These are phyloP conservation scores for Pelagophyceae sp. DNA, from an alignment of 352 stramenopile species.

Conservation along the genomic window DNA sequence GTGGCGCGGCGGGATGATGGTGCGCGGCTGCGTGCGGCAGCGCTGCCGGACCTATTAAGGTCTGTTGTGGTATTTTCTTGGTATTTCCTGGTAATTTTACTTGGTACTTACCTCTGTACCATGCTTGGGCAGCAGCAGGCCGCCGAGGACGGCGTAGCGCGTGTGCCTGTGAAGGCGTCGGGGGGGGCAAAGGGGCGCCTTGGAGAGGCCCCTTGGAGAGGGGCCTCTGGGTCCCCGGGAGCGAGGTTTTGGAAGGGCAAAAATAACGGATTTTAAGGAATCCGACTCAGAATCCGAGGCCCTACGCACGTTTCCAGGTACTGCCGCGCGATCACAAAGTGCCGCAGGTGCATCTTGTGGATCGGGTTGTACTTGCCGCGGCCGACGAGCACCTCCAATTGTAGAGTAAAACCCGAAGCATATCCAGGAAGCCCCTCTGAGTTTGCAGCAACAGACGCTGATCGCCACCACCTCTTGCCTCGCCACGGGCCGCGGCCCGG, in stretches of 20 bases:
- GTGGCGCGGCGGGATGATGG: constrained; percentile 39
- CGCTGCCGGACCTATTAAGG: constrained; percentile 37
- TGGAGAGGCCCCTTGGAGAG: neutral
- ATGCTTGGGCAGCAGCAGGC: constrained; percentile 36
- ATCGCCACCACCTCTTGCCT: neutral
- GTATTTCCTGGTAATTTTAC: too few species aligned
- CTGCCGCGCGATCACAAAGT: constrained; percentile 40
- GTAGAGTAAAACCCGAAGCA: neutral
- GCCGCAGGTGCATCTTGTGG: constrained; percentile 40
- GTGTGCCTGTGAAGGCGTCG: too few species aligned
- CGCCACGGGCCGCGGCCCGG: neutral
- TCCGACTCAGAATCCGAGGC: too few species aligned
- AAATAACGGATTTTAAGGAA: neutral
- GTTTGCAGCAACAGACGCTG: neutral
- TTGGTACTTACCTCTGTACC: too few species aligned
- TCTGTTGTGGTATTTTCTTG: too few species aligned
- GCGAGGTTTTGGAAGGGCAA: constrained; percentile 4
- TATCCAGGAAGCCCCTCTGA: too few species aligned
- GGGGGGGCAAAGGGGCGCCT: too few species aligned
- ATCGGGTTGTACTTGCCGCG: constrained; percentile 41
- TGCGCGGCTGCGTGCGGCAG: constrained; percentile 27
- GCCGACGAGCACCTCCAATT: constrained; percentile 37
- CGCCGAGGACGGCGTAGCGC: constrained; percentile 35
- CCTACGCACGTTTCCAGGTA: constrained; percentile 35
- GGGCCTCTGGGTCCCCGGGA: constrained; percentile 4